Conservation (phyloP, 2,329 filamentous ascomycete genomes). For the Ascochyta viciae-villosae region DNA sequence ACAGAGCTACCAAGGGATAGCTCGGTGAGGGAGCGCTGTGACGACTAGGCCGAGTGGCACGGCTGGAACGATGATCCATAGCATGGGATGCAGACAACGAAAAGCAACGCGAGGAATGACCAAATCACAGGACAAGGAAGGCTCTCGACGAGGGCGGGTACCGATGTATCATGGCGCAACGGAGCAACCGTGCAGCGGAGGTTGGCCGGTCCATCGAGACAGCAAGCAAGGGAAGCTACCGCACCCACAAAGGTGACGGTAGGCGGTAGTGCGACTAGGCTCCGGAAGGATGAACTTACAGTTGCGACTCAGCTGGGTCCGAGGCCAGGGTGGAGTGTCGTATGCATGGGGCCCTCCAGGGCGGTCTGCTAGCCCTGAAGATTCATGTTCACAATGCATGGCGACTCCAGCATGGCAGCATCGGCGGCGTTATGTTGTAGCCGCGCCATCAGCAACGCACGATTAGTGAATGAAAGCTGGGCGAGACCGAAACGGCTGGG, state of each 20-base stretch:
- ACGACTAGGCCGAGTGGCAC: constrained; percentile 47
- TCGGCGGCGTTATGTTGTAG: constrained; percentile 41
- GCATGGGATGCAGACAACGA: constrained; percentile 43
- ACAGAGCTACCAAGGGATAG: constrained; percentile 44
- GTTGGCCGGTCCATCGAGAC: constrained; percentile 37
- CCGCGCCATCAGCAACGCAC: constrained; percentile 36
- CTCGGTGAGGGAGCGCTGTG: constrained; percentile 45
- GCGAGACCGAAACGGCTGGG: constrained; percentile 23
- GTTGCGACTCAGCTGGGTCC: constrained; percentile 46
- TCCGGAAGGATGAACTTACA: constrained; percentile 31
- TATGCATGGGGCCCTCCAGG: constrained; percentile 43
- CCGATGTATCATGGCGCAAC: constrained; percentile 52
- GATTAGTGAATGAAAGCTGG: constrained; percentile 30
- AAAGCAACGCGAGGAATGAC: constrained; percentile 43
- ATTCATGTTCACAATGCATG: constrained; percentile 36
- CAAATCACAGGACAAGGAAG: constrained; percentile 44
- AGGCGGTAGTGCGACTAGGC: constrained; percentile 42
- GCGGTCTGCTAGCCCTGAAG: constrained; percentile 41
- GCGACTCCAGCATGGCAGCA: constrained; percentile 23
- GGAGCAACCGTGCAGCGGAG: constrained; percentile 48
- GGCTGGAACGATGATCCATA: constrained; percentile 48
- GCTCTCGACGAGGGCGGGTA: constrained; percentile 42
- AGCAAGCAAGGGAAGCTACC: constrained; percentile 34
- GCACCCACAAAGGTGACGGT: constrained; percentile 37
- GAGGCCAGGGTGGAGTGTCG: constrained; percentile 35